Evolutionary conservation across 106 monocot species (phyloP), one percentile per base, ranked within the genome.

Genomic region (Narthecium ossifragum): DNA sequence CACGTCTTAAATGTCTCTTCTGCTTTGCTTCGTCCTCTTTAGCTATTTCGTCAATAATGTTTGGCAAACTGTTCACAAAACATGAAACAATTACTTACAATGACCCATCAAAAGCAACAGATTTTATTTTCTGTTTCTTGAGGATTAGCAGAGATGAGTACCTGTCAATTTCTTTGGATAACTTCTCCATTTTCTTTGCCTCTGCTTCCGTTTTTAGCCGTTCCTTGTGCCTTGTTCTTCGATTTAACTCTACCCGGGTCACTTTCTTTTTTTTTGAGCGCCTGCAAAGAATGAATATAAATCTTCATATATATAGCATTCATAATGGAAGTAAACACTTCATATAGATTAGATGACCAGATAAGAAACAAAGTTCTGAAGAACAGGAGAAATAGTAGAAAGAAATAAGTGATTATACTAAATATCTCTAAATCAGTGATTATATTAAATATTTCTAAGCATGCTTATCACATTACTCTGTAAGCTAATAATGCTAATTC

Each of bases 81-180:
- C 15, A 55, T 24, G 63, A 32, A 47, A 31, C 2, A 49, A 20
- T 24, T 14, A 51, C 24, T 34, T 23, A 25, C 26, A 27, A 41
- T 22, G 26, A 45, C 10, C 13, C 48, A 33, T 1, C 30, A 3
- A 34, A 36, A 41, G 31, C 21, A 40, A 40, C 6, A n/a, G 24
- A 21, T 29, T 47, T 11, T 27, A 3, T 43, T 49, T 20, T 12
- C 28, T 27, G 12, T 40, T 12, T 24, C 34, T 31, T 31, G 36
- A 52, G 53, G n/a, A 60, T 37, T 25, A 38, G 18, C n/a, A 51
- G 13, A 41, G 11, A 46, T 41, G 29, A 39, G 15, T 64, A 90
- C 96, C 83, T 68, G 36, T 96, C 90, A 51, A 96, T 84, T 81
- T 96, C 81, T 61, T 86, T 84, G 0, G 78, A 70, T 11, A 86